phyloP scores from a whole-genome alignment of 2,329 filamentous ascomycete species.

The Allantophomopsis lycopodina region DNA sequence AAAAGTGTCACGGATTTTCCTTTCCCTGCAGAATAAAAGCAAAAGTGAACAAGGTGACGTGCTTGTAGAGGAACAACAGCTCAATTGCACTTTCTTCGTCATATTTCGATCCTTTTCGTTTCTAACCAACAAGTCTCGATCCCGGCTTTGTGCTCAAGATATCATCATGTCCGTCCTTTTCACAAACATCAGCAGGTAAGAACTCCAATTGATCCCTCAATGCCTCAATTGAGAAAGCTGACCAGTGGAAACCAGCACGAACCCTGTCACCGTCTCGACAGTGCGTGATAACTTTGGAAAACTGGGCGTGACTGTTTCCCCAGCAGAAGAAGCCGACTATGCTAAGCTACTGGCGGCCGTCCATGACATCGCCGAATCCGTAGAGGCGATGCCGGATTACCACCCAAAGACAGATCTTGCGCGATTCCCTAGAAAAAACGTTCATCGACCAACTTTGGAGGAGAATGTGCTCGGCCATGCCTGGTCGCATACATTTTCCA shows the following conservation, averaged over 20 bases:
- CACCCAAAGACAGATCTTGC: slow-evolving; percentile 16
- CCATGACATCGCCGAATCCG: slow-evolving; percentile 32
- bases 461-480: slow-evolving; percentile 32
- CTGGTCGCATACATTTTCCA: slow-evolving; percentile 34
- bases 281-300: slow-evolving; percentile 21
- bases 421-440: slow-evolving; percentile 27
- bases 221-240: neutral
- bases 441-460: slow-evolving; percentile 23
- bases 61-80: too few relatives aligned
- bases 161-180: slow-evolving; percentile 6
- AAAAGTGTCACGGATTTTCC: too few relatives aligned
- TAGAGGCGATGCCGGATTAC: slow-evolving; percentile 21
- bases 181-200: slow-evolving; percentile 18
- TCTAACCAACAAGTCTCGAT: too few relatives aligned
- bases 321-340: slow-evolving; percentile 27
- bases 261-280: slow-evolving; percentile 26
- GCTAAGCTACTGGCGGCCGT: slow-evolving; percentile 32
- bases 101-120: too few relatives aligned
- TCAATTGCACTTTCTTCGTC: too few relatives aligned
- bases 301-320: slow-evolving; percentile 22
- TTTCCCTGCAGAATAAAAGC: too few relatives aligned
- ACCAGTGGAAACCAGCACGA: slow-evolving; percentile 13
- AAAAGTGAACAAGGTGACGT: too few relatives aligned
- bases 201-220: neutral
- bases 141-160: neutral